phyloP scores from a whole-genome alignment of 2,329 filamentous ascomycete genomes.

The Pseudogymnoascus sp. region DNA sequence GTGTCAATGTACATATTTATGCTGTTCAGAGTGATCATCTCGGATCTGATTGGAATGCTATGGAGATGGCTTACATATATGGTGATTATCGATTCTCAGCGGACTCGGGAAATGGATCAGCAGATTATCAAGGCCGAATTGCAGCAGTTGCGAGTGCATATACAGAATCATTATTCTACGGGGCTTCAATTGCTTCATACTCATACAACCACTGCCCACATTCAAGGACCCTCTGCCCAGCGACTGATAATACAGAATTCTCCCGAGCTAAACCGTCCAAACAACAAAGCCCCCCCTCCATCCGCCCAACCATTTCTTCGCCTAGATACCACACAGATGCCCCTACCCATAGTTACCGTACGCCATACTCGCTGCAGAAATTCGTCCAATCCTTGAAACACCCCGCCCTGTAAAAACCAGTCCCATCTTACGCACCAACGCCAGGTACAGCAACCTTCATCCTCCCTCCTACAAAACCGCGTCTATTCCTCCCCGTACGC shows the following conservation, averaged over 20 bases:
- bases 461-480: constrained; percentile 62
- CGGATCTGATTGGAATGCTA: neutral
- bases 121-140: neutral
- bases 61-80: neutral
- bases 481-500: constrained; percentile 76
- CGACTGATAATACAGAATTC: neutral
- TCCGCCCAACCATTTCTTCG: neutral
- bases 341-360: neutral
- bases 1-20: neutral
- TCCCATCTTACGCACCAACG: neutral
- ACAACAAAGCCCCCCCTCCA: neutral
- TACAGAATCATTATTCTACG: neutral
- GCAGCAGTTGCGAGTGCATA: neutral
- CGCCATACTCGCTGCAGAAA: constrained; percentile 3
- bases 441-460: constrained; percentile 17
- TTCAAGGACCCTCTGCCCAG: neutral
- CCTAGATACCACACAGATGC: neutral
- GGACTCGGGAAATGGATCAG: neutral
- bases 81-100: neutral
- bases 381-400: neutral
- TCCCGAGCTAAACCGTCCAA: neutral
- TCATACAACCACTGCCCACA: neutral
- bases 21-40: neutral
- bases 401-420: neutral
- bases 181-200: neutral